These are phyloP conservation scores for Verbena officinalis DNA, from an alignment of 257 asterid genomes.

Conservation along the genomic window DNA sequence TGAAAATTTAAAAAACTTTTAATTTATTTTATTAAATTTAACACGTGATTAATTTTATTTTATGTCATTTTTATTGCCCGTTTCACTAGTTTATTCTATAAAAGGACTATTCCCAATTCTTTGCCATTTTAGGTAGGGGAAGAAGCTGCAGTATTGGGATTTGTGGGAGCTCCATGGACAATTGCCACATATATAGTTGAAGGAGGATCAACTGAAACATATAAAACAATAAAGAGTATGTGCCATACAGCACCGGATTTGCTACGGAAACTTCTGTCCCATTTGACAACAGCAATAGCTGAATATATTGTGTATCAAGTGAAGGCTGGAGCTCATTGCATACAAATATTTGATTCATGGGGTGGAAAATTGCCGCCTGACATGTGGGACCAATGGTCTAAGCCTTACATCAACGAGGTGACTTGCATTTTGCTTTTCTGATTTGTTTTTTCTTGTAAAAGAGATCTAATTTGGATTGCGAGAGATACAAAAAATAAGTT, in stretches of 20 bases:
- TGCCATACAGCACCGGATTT: constrained; percentile 67
- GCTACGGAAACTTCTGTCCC: constrained; percentile 76
- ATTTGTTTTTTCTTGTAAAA: neutral
- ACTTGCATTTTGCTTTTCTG: constrained; percentile 27
- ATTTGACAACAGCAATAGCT: constrained; percentile 66
- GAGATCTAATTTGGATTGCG: too few species aligned
- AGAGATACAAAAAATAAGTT: constrained; percentile 1
- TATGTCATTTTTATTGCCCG: too few species aligned
- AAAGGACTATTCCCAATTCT: constrained; percentile 3
- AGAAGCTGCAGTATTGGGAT: constrained; percentile 92
- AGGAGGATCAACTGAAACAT: constrained; percentile 90
- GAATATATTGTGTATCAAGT: constrained; percentile 76
- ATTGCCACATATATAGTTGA: constrained; percentile 95
- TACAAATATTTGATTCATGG: constrained; percentile 96
- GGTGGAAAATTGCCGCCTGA: constrained; percentile 74
- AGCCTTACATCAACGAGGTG: constrained; percentile 93
- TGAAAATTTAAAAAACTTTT: too few species aligned
- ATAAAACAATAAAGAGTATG: constrained; percentile 88
- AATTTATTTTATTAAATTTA: too few species aligned
- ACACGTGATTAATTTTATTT: too few species aligned
- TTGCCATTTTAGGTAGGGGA: constrained; percentile 66
- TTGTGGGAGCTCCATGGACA: constrained; percentile 99
- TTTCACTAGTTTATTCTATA: too few species aligned
- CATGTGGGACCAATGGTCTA: constrained; percentile 92
- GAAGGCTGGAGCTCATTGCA: constrained; percentile 93